Evolutionary conservation across 352 stramenopile genomes (phyloP), one percentile per base, ranked within the genome.

Genomic region (Blastocystis hominis): DNA sequence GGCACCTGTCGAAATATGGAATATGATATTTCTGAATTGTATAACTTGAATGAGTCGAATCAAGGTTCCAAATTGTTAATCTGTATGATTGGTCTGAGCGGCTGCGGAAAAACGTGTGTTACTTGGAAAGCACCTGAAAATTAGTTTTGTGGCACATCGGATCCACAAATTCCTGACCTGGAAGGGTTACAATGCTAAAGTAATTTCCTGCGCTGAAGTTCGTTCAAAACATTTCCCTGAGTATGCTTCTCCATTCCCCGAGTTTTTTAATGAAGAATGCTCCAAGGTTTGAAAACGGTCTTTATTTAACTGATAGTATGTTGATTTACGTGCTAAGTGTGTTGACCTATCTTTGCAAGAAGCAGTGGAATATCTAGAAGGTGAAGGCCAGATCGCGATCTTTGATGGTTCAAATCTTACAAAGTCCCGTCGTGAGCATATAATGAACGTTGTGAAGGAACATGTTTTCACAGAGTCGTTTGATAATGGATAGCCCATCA

Each of bases 131-230:
- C 17, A n/a, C 36, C 6, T 75, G 47, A 79, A 34, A 17, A 61
- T 3, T 87, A 87, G 77, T 54, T 87, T 87, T 78, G 46, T 87
- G 3, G 77, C 77, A 56, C 77, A 87, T 46, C 42, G 66, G 7
- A 87, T 87, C 10, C 62, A 56, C 6, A 75, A 78, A 47, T 87
- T 87, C 61, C 40, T 87, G 17, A 87, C 62, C 54, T 87, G 77
- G 77, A 87, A 87, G 66, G 77, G 77, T 9, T 87, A 87, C 66
- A 75, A 78, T 30, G 62, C 62, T 7, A 75, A 87, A 77, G 30
- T 77, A 20, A 78, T 87, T 42, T 50, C 77, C 15, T 75, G 44
- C 34, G 66, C 62, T 15, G 77, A 87, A 47, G 47, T 56, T 13
- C 59, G 77, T 1, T 36, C 59, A 1, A 72, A 62, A 15, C n/a